These are phyloP conservation scores for Nitzschia sp. DNA, from an alignment of 108 stramenopile genomes.

Conservation along the genomic window DNA sequence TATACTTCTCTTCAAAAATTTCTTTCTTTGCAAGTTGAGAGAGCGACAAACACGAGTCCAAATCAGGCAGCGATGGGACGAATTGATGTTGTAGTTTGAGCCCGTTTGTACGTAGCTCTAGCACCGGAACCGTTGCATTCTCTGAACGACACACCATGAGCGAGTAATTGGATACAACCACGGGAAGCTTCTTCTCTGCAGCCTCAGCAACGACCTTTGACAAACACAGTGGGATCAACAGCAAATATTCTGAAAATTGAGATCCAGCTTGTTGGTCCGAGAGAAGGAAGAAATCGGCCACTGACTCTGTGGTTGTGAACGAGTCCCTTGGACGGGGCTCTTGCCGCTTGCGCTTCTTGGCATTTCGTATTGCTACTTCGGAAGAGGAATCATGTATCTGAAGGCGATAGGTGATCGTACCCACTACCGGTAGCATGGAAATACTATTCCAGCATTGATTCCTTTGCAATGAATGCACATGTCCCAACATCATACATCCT, in stretches of 20 bases:
- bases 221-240: constrained; percentile 26
- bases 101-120: constrained; percentile 13
- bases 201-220: constrained; percentile 25
- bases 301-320: too few species aligned
- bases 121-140: background rate
- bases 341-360: background rate
- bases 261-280: background rate
- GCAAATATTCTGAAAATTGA: constrained; percentile 17
- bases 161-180: constrained; percentile 15
- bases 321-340: too few species aligned
- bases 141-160: background rate
- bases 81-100: background rate
- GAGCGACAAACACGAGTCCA: constrained; percentile 5
- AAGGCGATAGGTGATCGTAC: constrained; percentile 6
- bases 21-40: constrained; percentile 21
- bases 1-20: background rate
- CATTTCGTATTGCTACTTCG: background rate
- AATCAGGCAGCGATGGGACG: background rate
- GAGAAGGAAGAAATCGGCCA: background rate
- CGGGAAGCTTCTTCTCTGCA: constrained; percentile 1
- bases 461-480: too few species aligned
- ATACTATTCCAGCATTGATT: background rate
- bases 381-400: constrained; percentile 6
- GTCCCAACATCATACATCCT: too few species aligned
- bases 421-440: constrained; percentile 8